Base-by-base conservation (phyloP, 495 filamentous ascomycete genomes). In the Xylaria curta region DNA sequence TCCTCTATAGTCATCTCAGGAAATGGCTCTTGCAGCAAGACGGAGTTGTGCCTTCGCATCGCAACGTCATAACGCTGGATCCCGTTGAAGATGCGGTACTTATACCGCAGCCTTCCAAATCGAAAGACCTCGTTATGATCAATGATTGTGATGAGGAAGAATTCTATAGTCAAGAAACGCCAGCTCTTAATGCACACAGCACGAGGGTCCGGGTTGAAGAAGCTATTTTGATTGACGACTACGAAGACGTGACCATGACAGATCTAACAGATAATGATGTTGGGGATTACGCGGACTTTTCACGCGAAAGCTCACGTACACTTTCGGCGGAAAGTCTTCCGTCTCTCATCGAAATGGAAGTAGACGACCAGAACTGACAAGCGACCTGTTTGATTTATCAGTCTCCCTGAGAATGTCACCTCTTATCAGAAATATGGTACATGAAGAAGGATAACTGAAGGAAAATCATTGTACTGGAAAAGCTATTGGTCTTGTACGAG, bases 1-100 rank as follows among this genome's bases (percentile, higher is more conserved):
- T 84, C 0, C 63, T 95, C 0, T 91, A 90, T 72, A 58, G 79
- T 26, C 86, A 89, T 68, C 82, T 94, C 0, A 79, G 80, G n/a
- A 80, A 76, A n/a, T 85, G 86, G 31, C 73, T 94, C 33, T 79
- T 87, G 44, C 74, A 80, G 46, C 85, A 84, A 0, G 92, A 95
- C 75, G 80, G 54, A 9, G 64, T 75, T 44, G 17, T 70, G 6
- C 4, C 42, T 17, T n/a, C 9, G n/a, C 31, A 46, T 36, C 19
- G 3, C 21, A 42, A 51, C 31, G 13, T 21, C 8, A 51, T 53
- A 51, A 15, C 24, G 38, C 44, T 66, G 4, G 63, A 66, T 66
- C 21, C 31, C 0, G 6, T 24, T 28, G 49, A 66, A 24, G 31
- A 67, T 28, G 36, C 13, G 19, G 65, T 13, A 19, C 12, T 26